Evolutionary conservation across 225 moss, liverwort and hornwort species (phyloP), one percentile per base, ranked within the genome.

Genomic region (Neckera pumila): DNA sequence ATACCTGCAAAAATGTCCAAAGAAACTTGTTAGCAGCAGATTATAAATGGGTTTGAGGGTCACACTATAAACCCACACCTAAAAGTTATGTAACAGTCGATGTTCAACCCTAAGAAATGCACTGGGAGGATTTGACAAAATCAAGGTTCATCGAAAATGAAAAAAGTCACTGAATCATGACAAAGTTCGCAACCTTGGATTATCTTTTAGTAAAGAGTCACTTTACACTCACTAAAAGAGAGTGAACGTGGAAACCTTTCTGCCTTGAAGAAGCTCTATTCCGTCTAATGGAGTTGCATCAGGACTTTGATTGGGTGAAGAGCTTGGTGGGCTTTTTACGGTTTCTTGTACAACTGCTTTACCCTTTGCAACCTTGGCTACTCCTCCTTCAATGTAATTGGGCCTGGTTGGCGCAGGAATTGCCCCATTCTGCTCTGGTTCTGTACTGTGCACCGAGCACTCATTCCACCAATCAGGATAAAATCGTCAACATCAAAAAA

Each of bases 181-280:
- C 72, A 51, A 23, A 79, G 73, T n/a, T 84, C 64, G 34, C 49
- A 81, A 19, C 51, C 40, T 70, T 40, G 64, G 28, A 81, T 76
- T 56, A 47, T 69, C 23, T 27, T 70, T 53, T 47, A 20, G 33
- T 34, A 47, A 43, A 77, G 57, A 79, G 36, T 25, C 43, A 81
- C 84, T 40, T 83, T 66, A 45, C 33, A 86, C 30, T 60, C 43
- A 81, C 33, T 83, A 82, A 67, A 84, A 76, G 82, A 58, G 74
- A 34, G 36, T 40, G 31, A 47, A 76, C 7, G 40, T 61, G 14
- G 36, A 27, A 73, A 93, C 94, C 93, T 93, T 95, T 90, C 64
- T 92, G 86, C 92, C 90, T 81, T 86, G 92, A 45, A 95, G 90
- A 82, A 93, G 89, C 54, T 93, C 94, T 59, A 80, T 87, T 83